These are phyloP conservation scores for Solanum chmielewskii DNA, from an alignment of 257 asterid species.

Conservation along the genomic window DNA sequence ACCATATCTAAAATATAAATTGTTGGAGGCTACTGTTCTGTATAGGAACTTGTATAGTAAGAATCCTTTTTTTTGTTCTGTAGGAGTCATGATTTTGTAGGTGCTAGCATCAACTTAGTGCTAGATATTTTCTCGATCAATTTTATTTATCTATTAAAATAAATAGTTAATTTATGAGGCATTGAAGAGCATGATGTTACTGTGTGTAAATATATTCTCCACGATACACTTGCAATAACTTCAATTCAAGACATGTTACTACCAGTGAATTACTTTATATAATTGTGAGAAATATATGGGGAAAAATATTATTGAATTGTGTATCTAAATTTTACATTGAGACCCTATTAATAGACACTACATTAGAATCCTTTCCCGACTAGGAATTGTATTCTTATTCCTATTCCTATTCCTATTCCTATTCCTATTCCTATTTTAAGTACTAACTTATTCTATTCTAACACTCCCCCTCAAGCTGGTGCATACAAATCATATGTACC, in stretches of 20 bases:
- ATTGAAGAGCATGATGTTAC: not conserved
- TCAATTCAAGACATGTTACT: not conserved
- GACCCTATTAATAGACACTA: no score
- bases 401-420: no score
- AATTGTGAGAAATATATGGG: no score
- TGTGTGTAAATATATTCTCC: not conserved
- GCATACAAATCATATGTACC: no score
- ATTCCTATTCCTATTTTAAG: no score
- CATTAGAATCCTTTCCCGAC: no score
- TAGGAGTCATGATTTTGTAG: not conserved
- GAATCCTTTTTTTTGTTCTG: not conserved
- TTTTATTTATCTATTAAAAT: not conserved
- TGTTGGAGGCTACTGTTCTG: not conserved
- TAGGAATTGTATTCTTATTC: no score
- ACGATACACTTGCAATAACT: not conserved
- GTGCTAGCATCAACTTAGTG: not conserved
- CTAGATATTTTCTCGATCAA: not conserved
- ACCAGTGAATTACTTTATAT: not conserved
- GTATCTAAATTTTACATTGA: no score
- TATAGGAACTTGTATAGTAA: not conserved
- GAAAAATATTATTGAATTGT: no score
- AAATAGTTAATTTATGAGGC: not conserved
- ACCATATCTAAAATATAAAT: not conserved
- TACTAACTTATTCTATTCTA: no score
- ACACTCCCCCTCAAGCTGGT: no score